Percentiles rank a stretch among this genome's conserved stretches.
phyloP scores from a whole-genome alignment of 306 rosid species.

The Gastrolobium bilobum region DNA sequence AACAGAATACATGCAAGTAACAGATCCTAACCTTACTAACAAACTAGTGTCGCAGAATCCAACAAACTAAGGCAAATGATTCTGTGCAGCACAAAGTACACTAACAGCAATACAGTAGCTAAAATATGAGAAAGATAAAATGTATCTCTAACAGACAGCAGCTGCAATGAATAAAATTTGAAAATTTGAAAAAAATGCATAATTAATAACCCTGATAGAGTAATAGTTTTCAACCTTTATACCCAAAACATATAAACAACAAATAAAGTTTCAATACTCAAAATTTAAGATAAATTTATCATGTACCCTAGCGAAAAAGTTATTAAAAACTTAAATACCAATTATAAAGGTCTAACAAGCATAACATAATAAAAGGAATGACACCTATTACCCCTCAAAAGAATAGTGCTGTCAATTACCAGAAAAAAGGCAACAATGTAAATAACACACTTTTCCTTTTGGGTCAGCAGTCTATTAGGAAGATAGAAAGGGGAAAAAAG shows the following conservation, averaged over 20 bases:
- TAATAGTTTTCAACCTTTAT: slow-evolving; percentile 5
- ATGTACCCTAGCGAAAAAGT: background rate
- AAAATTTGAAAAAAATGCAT: slow-evolving; percentile 9
- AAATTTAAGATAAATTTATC: slow-evolving; percentile 19
- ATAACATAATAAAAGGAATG: slow-evolving; percentile 8
- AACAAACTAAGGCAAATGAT: too few species aligned
- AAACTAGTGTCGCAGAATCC: too few species aligned
- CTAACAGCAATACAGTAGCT: too few species aligned
- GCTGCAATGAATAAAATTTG: slow-evolving; percentile 25
- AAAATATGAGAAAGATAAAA: too few species aligned
- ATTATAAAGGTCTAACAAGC: slow-evolving; percentile 12
- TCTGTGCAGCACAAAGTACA: too few species aligned
- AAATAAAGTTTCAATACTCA: slow-evolving; percentile 8
- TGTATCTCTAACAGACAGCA: background rate
- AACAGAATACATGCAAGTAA: too few species aligned
- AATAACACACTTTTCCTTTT: background rate
- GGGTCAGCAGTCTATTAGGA: background rate
- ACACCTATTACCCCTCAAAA: background rate
- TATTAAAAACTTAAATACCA: background rate
- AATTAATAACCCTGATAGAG: background rate
- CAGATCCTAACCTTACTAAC: too few species aligned
- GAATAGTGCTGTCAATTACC: background rate
- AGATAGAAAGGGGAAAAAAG: background rate
- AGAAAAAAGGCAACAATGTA: background rate
- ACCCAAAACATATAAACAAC: slow-evolving; percentile 6